These are phyloP conservation scores for Chondrostereum purpureum DNA, from an alignment of 1,284 basidiomycete genomes.

Conservation along the genomic window DNA sequence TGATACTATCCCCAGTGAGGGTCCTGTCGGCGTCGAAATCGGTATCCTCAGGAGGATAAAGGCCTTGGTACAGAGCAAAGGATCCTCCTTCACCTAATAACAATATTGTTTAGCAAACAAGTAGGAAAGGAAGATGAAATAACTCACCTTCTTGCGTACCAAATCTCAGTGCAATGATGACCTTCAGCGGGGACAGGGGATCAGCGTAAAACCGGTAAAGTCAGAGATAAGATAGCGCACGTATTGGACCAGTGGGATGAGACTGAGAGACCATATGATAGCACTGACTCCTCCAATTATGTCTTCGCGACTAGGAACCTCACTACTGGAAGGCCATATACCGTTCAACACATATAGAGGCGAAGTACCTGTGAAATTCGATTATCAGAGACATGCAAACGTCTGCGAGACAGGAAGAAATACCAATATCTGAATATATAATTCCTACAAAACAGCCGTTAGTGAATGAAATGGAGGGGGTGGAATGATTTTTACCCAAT, in stretches of 20 bases:
- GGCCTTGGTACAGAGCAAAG: constrained; percentile 56
- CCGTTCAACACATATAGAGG: constrained; percentile 62
- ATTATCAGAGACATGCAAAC: neutral
- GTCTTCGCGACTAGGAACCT: constrained; percentile 48
- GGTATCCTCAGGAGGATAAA: constrained; percentile 44
- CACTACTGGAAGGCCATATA: constrained; percentile 45
- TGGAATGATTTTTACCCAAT: constrained; percentile 25
- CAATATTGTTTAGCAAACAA: neutral
- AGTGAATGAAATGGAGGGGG: neutral
- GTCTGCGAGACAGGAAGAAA: neutral
- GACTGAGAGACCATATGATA: constrained; percentile 57
- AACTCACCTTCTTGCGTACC: constrained; percentile 47
- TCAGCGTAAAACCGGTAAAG: neutral
- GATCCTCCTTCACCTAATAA: constrained; percentile 53
- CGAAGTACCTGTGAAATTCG: constrained; percentile 42
- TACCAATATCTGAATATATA: constrained; percentile 58
- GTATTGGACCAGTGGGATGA: constrained; percentile 64
- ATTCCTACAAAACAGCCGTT: constrained; percentile 33
- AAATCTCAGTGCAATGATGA: constrained; percentile 49
- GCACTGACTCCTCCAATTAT: constrained; percentile 55
- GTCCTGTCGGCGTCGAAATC: constrained; percentile 44
- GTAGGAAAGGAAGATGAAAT: neutral
- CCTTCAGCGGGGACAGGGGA: constrained; percentile 27
- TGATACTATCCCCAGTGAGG: constrained; percentile 40
- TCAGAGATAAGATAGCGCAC: constrained; percentile 27